Evolutionary conservation across 2,329 filamentous ascomycete genomes (phyloP).

Genomic region (Pseudogymnoascus verrucosus): DNA sequence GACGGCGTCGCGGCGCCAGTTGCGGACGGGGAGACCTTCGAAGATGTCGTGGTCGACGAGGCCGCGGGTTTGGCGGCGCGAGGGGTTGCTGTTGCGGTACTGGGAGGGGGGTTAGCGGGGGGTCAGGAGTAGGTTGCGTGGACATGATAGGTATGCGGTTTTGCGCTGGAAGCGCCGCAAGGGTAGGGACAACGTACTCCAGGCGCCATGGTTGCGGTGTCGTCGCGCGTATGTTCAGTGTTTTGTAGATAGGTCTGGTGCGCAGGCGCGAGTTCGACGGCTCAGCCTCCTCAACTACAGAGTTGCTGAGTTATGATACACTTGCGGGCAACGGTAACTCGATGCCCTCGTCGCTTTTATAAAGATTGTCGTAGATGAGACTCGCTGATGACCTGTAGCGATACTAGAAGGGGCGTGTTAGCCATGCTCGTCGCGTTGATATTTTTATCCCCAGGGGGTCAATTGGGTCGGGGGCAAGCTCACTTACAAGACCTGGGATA

Average conservation of each 20-base stretch:
- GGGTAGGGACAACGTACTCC: background rate
- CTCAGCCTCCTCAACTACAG: background rate
- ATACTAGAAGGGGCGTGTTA: background rate
- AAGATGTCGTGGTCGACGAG: constrained; percentile 47
- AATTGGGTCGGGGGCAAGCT: background rate
- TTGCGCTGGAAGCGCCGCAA: too few relatives aligned
- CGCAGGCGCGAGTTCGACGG: background rate
- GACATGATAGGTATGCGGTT: too few relatives aligned
- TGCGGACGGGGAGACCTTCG: constrained; percentile 65
- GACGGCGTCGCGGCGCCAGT: constrained; percentile 72
- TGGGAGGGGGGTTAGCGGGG: background rate
- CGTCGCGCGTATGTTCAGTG: background rate
- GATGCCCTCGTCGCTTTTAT: background rate
- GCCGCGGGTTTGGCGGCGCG: constrained; percentile 24
- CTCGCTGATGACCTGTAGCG: background rate
- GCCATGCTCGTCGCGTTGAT: background rate
- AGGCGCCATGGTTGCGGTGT: constrained; percentile 3
- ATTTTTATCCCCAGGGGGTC: background rate
- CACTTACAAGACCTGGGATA: background rate
- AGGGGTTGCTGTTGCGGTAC: background rate
- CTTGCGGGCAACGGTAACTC: background rate
- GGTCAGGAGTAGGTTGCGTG: background rate
- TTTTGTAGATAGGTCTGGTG: background rate
- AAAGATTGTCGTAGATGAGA: background rate
- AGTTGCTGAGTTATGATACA: background rate